Evolutionary conservation across 139 green algal species (phyloP), one percentile per base, ranked within the genome.

Genomic region (Parachlorella kessleri): DNA sequence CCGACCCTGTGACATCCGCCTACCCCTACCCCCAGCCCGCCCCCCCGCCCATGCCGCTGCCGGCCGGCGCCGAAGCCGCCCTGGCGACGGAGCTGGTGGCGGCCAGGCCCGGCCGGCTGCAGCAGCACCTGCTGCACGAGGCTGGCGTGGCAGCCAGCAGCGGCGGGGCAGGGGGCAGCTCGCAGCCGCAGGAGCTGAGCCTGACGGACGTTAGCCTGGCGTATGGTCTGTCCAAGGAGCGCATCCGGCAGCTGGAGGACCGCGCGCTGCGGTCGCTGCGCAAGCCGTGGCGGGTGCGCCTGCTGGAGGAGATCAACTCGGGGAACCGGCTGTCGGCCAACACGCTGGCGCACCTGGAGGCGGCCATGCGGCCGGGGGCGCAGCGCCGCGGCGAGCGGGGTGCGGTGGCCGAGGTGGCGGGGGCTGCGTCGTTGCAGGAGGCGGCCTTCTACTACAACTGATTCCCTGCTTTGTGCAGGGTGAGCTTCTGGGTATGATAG

Each of bases 211-310:
- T 84, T 40, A 73, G 66, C 24, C 24, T 32, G 0, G 70, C 76
- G 2, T 76, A 88, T 24, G 76, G 81, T 54, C 69, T 98, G 6
- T 94, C 88, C 28, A 78, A 86, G 39, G 94, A 98, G 86, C 84
- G 94, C 35, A 95, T 98, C 59, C 81, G 94, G 1, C 94, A 98
- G 88, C 94, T 98, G 36, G 94, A 98, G 78, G 74, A 80, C 32
- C 93, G 94, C 77, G 94, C 93, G 30, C 59, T 97, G 66, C 80
- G 84, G 37, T 8, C 67, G 33, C 67, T 73, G 67, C 67, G 67
- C 38, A 55, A 54, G 67, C 67, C 67, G 4, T 73, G 67, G 67
- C 70, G 78, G 14, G 33, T 73, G 41, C 35, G 69, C 53, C 55
- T 83, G 53, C 36, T 77, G 6, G 18, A 71, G 23, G 48, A 72